Conservation (phyloP, 164 flowering plant genomes). For the Umbilicus rupestris region DNA sequence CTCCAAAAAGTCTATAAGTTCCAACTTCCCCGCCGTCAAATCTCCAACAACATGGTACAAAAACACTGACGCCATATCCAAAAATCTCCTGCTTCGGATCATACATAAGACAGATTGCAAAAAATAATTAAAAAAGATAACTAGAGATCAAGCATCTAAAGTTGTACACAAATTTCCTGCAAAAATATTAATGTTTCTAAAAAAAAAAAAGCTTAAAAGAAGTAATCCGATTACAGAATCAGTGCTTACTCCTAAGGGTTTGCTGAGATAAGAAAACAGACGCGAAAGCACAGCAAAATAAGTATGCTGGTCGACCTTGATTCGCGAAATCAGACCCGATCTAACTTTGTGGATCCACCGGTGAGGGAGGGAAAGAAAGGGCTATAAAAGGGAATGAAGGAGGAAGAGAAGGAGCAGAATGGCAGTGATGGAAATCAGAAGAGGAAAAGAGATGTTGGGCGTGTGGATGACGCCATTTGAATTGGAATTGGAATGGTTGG, state of each 20-base stretch:
- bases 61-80: constrained; percentile 77
- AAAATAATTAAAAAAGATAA: background rate
- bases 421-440: constrained; percentile 24
- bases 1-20: constrained; percentile 67
- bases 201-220: no score
- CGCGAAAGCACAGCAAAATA: no score
- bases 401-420: constrained; percentile 55
- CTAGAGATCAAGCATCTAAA: background rate
- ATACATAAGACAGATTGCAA: background rate
- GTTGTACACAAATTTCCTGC: background rate
- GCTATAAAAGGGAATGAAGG: constrained; percentile 58
- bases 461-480: background rate
- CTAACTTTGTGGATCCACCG: background rate
- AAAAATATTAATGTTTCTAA: background rate
- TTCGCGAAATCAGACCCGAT: no score
- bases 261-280: no score
- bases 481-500: background rate
- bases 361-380: background rate
- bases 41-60: constrained; percentile 88
- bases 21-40: constrained; percentile 95
- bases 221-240: no score
- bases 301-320: no score
- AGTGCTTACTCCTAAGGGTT: no score
- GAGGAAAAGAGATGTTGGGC: constrained; percentile 16
- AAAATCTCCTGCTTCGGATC: background rate